Percentiles rank a stretch among this genome's conserved stretches.
Conservation (phyloP, 352 stramenopile species). For the Globisporangium acanthophoron region DNA sequence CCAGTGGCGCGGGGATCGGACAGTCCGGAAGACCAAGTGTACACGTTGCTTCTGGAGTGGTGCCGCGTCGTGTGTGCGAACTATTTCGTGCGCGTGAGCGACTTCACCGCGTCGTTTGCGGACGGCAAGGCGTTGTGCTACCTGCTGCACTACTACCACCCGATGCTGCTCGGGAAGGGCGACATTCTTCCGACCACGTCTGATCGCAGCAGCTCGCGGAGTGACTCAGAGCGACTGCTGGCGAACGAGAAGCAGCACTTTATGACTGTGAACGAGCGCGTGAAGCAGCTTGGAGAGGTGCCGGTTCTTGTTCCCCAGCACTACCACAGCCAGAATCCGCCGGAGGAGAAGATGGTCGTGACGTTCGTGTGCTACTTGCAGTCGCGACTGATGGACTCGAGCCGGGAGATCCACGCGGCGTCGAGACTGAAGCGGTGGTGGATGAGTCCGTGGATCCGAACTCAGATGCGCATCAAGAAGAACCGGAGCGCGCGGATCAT, state of each 20-base stretch:
- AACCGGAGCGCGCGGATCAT: conserved; percentile 46
- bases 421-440: conserved; percentile 85
- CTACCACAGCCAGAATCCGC: conserved; percentile 86
- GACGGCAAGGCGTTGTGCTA: conserved; percentile 92
- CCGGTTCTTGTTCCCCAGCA: conserved; percentile 84
- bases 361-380: conserved; percentile 93
- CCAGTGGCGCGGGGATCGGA: conserved; percentile 22
- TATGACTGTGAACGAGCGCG: conserved; percentile 78
- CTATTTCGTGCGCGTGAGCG: conserved; percentile 79
- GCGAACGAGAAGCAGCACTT: conserved; percentile 85
- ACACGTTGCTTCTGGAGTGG: conserved; percentile 87
- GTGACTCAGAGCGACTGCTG: conserved; percentile 29
- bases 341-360: conserved; percentile 93
- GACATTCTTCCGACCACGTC: conserved; percentile 52
- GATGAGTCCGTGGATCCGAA: conserved; percentile 45
- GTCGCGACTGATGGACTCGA: conserved; percentile 92
- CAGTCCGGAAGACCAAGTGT: conserved; percentile 43
- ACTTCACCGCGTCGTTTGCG: conserved; percentile 93
- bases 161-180: conserved; percentile 74
- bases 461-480: conserved; percentile 55
- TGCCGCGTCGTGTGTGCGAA: conserved; percentile 89
- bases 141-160: conserved; percentile 96
- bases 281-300: conserved; percentile 91
- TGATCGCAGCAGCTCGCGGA: conserved; percentile 9
- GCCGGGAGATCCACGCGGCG: conserved; percentile 88